Percentiles rank a stretch among this genome's conserved stretches.
phyloP scores from a whole-genome alignment of 805 yeast genomes.

The Saccharomyces eubayanus region DNA sequence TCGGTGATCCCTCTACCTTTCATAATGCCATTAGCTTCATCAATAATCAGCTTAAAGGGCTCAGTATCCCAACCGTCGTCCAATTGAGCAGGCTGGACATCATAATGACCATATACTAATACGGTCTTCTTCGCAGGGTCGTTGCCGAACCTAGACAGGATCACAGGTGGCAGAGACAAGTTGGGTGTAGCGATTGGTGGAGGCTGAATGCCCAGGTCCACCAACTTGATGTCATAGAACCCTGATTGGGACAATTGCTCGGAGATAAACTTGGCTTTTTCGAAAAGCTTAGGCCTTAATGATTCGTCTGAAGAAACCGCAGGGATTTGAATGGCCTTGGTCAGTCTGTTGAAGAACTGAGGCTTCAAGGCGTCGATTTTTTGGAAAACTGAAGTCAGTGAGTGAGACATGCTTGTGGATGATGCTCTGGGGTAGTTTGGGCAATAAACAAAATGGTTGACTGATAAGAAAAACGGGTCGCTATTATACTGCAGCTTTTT shows the following conservation, averaged over 20 bases:
- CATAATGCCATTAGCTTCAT: slow-evolving; percentile 58
- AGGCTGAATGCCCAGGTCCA: slow-evolving; percentile 81
- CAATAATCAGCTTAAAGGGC: slow-evolving; percentile 65
- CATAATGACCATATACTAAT: slow-evolving; percentile 92
- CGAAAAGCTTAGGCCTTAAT: slow-evolving; percentile 80
- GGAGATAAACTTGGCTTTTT: slow-evolving; percentile 78
- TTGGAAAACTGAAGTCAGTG: slow-evolving; percentile 26
- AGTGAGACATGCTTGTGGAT: neutral
- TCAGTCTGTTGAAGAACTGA: slow-evolving; percentile 59
- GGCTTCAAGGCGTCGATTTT: slow-evolving; percentile 73
- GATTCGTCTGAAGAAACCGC: slow-evolving; percentile 89
- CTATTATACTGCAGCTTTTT: neutral
- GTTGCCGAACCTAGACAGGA: slow-evolving; percentile 78
- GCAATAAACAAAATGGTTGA: neutral
- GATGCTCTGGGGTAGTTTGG: neutral
- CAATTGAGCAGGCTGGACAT: slow-evolving; percentile 88
- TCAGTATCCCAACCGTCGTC: slow-evolving; percentile 96
- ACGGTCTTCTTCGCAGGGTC: slow-evolving; percentile 83
- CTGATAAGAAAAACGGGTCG: neutral
- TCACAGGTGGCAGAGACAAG: slow-evolving; percentile 84
- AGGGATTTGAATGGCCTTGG: slow-evolving; percentile 85
- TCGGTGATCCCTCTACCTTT: slow-evolving; percentile 94
- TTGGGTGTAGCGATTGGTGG: slow-evolving; percentile 69
- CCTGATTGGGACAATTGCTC: slow-evolving; percentile 64
- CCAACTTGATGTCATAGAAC: slow-evolving; percentile 72